phyloP scores from a whole-genome alignment of 352 stramenopile genomes.

The Globisporangium mamillatum region DNA sequence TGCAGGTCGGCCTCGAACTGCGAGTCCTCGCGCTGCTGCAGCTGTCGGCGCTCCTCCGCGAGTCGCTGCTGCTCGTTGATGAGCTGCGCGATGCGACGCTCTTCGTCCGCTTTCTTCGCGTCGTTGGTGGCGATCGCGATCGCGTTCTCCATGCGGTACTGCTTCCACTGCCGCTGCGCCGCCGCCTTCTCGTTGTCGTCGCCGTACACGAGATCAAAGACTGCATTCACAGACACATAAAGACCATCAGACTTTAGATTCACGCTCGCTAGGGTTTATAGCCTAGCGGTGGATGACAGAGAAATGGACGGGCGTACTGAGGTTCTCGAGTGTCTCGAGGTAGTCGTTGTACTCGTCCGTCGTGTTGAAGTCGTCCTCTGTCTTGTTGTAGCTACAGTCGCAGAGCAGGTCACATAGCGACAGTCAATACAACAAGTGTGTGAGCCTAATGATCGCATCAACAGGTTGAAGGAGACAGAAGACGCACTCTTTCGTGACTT shows the following conservation, averaged over 20 bases:
- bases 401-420: not conserved
- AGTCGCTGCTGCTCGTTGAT: constrained; percentile 81
- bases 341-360: constrained; percentile 88
- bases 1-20: constrained; percentile 80
- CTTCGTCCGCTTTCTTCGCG: constrained; percentile 82
- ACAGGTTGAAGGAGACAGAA: not conserved
- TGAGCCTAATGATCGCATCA: not conserved
- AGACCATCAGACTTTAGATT: not conserved
- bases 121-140: constrained; percentile 85
- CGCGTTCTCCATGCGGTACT: constrained; percentile 79
- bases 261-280: not conserved
- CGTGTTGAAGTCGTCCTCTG: constrained; percentile 85
- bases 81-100: constrained; percentile 80
- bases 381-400: constrained; percentile 78
- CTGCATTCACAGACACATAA: constrained; percentile 27
- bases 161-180: constrained; percentile 84
- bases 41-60: constrained; percentile 67
- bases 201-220: constrained; percentile 84
- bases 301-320: constrained; percentile 42
- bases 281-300: not conserved
- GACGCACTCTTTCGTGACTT: constrained; percentile 81
- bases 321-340: constrained; percentile 79
- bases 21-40: constrained; percentile 77
- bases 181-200: constrained; percentile 64
- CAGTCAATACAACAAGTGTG: not conserved